Evolutionary conservation across 495 filamentous ascomycete genomes (phyloP).

Genomic region (Daldinia bambusicola): DNA sequence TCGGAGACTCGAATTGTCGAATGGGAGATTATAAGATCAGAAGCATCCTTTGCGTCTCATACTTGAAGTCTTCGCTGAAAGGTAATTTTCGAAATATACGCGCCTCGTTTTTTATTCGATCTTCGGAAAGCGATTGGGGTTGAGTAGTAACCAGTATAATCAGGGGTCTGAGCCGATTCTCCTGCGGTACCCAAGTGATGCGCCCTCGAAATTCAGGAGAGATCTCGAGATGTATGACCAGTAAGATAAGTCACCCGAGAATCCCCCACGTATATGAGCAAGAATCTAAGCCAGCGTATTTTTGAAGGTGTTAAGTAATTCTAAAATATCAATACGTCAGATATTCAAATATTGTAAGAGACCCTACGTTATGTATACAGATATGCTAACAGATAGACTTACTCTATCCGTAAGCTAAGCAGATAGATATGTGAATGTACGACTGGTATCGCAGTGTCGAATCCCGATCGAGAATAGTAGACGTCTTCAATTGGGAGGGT

Average conservation of each 20-base stretch:
- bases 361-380: constrained; percentile 1
- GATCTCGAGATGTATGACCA: constrained; percentile 5
- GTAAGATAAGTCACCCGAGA: constrained; percentile 2
- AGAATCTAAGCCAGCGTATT: constrained; percentile 24
- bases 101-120: constrained; percentile 8
- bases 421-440: constrained; percentile 11
- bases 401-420: constrained; percentile 28
- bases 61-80: constrained; percentile 24
- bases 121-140: constrained; percentile 1
- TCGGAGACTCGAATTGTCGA: constrained; percentile 21
- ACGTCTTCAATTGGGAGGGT: constrained; percentile 25
- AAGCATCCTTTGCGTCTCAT: constrained; percentile 37
- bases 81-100: not conserved
- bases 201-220: constrained; percentile 11
- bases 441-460: constrained; percentile 20
- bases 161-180: constrained; percentile 27
- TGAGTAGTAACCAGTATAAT: constrained; percentile 18
- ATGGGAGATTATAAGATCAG: constrained; percentile 30
- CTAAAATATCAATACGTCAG: constrained; percentile 24
- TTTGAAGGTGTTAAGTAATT: not conserved
- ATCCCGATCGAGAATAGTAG: constrained; percentile 18
- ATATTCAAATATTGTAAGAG: not conserved
- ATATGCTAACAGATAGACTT: constrained; percentile 19
- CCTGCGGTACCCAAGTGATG: constrained; percentile 16
- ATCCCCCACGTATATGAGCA: constrained; percentile 24